Conservation (phyloP, 2,329 filamentous ascomycete species). For the Penicillium frequentans region DNA sequence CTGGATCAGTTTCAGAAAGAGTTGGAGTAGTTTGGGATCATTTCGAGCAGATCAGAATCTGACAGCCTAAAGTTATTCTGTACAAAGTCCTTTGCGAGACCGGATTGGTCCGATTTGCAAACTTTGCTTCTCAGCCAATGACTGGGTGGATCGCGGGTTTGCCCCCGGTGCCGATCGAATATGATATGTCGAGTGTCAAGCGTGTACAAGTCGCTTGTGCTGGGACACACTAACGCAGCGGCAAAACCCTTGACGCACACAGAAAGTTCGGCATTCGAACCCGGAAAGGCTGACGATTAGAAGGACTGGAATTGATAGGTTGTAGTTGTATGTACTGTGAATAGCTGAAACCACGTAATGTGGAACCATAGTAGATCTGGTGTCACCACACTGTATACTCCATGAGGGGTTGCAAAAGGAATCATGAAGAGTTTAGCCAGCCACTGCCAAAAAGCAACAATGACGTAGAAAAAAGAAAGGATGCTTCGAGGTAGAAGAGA, state of each 20-base stretch:
- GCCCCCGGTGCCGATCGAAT: constrained; percentile 9
- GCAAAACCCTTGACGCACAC: constrained; percentile 3
- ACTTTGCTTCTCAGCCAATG: constrained; percentile 11
- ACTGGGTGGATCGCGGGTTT: not conserved
- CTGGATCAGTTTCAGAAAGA: constrained; percentile 4
- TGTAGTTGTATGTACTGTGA: not conserved
- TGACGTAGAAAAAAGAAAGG: not conserved
- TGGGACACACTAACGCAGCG: not conserved
- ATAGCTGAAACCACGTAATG: constrained; percentile 1
- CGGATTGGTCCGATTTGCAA: constrained; percentile 9
- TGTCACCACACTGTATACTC: not conserved
- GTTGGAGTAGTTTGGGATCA: not conserved
- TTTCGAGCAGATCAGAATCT: not conserved
- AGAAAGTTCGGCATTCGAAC: constrained; percentile 5
- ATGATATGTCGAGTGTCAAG: constrained; percentile 24
- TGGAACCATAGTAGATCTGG: not conserved
- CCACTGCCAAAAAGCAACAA: constrained; percentile 6
- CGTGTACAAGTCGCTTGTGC: constrained; percentile 4
- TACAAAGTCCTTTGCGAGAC: not conserved
- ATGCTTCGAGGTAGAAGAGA: not conserved
- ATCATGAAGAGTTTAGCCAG: constrained; percentile 5
- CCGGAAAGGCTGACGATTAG: not conserved
- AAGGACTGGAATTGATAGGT: not conserved
- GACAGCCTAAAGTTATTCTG: not conserved
- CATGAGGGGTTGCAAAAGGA: not conserved